phyloP scores from a whole-genome alignment of 805 yeast species.

The Candida stauntonica region DNA sequence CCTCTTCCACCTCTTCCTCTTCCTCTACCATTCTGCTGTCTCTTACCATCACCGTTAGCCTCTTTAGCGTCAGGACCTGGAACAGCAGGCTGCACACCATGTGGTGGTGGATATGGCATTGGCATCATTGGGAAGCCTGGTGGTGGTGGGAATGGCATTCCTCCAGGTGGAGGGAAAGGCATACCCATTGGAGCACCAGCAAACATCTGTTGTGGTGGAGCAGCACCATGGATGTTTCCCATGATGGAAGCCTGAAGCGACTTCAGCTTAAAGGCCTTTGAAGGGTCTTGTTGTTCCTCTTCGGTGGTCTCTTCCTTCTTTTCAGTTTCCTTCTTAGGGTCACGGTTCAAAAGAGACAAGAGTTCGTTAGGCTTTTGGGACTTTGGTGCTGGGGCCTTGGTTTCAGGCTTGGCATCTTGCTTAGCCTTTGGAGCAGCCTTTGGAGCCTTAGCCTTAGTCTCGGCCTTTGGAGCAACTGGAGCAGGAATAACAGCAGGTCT shows the following conservation, averaged over 20 bases:
- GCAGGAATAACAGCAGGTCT: constrained; percentile 10
- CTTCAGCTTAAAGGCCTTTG: constrained; percentile 28
- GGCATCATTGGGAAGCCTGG: constrained; percentile 19
- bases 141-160: constrained; percentile 17
- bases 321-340: constrained; percentile 28
- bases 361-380: constrained; percentile 37
- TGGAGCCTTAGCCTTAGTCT: constrained; percentile 11
- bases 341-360: constrained; percentile 39
- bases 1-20: constrained; percentile 10
- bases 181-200: constrained; percentile 13
- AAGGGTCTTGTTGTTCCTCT: constrained; percentile 19
- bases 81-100: constrained; percentile 10
- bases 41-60: neutral
- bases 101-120: constrained; percentile 22
- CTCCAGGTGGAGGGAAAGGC: too few relatives aligned
- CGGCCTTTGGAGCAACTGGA: constrained; percentile 25
- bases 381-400: constrained; percentile 1
- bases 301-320: constrained; percentile 1
- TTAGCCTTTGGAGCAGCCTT: constrained; percentile 4
- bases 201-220: constrained; percentile 8
- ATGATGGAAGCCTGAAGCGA: constrained; percentile 15
- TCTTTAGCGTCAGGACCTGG: neutral
- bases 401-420: neutral
- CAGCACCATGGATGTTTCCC: constrained; percentile 26
- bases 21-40: constrained; percentile 7